Evolutionary conservation across 768 basidiomycete genomes (phyloP).

Genomic region (Tephrocybe sp.): DNA sequence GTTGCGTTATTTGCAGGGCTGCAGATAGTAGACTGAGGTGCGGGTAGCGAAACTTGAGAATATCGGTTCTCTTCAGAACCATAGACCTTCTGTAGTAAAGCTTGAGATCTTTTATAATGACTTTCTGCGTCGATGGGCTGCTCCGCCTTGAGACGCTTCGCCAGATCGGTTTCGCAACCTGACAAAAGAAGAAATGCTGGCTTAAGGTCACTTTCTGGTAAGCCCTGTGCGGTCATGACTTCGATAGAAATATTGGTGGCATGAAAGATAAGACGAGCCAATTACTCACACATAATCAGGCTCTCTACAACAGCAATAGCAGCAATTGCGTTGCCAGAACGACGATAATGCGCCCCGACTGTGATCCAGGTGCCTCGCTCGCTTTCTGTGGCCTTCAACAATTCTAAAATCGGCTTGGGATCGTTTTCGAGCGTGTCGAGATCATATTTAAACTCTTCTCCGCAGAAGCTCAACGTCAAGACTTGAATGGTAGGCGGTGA

Average conservation of each 20-base stretch:
- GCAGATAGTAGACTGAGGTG: too few species aligned
- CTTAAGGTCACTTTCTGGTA: slow-evolving; percentile 38
- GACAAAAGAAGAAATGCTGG: slow-evolving; percentile 55
- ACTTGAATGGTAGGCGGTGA: slow-evolving; percentile 8
- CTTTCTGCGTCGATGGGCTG: slow-evolving; percentile 21
- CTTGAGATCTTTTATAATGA: slow-evolving; percentile 40
- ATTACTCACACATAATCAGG: slow-evolving; percentile 46
- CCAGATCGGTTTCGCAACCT: slow-evolving; percentile 53
- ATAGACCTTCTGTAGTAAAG: slow-evolving; percentile 51
- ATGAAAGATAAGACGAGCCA: background rate
- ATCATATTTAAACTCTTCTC: slow-evolving; percentile 42
- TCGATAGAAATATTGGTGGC: slow-evolving; percentile 6
- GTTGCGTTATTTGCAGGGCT: background rate
- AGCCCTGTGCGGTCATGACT: slow-evolving; percentile 42
- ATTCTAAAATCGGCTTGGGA: slow-evolving; percentile 42
- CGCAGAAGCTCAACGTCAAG: slow-evolving; percentile 36
- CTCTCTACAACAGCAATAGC: slow-evolving; percentile 43
- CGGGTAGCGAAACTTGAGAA: background rate
- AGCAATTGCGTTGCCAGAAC: slow-evolving; percentile 42
- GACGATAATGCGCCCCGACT: slow-evolving; percentile 52
- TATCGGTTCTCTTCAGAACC: slow-evolving; percentile 23
- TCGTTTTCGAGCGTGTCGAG: slow-evolving; percentile 43
- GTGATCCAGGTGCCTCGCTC: slow-evolving; percentile 58
- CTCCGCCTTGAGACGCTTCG: slow-evolving; percentile 26
- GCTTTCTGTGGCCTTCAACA: slow-evolving; percentile 43